Evolutionary conservation across 352 stramenopile genomes (phyloP).

Genomic region (Phytophthora sp.): DNA sequence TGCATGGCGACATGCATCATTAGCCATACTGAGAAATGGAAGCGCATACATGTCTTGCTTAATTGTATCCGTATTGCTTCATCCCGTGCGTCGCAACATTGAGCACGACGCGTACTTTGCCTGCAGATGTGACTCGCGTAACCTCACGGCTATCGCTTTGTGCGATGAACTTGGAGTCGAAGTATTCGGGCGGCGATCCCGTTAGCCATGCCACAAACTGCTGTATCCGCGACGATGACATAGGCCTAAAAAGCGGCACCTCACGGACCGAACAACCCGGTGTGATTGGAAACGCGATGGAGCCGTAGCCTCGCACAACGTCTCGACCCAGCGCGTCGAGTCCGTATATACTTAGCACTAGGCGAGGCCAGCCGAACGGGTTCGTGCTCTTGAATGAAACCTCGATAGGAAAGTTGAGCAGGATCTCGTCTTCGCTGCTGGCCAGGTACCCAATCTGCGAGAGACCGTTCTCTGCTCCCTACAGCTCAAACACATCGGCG

Average conservation of each 20-base stretch:
- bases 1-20: conserved; percentile 36
- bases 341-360: conserved; percentile 89
- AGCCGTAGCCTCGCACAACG: conserved; percentile 92
- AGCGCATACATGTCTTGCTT: conserved; percentile 22
- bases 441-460: conserved; percentile 86
- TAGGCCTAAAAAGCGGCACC: conserved; percentile 89
- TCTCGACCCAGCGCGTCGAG: conserved; percentile 92
- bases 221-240: conserved; percentile 86
- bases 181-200: conserved; percentile 90
- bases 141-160: conserved; percentile 74
- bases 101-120: conserved; percentile 57
- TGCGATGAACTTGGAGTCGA: conserved; percentile 81
- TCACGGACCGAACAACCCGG: conserved; percentile 65
- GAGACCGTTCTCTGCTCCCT: conserved; percentile 84
- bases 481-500: background rate
- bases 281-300: conserved; percentile 78
- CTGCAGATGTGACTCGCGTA: conserved; percentile 64
- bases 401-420: conserved; percentile 97
- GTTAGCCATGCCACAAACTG: conserved; percentile 90
- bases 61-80: conserved; percentile 53
- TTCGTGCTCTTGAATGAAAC: conserved; percentile 97
- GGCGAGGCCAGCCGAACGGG: conserved; percentile 93
- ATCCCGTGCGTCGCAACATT: conserved; percentile 75
- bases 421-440: conserved; percentile 64
- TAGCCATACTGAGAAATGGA: conserved; percentile 35